These are phyloP conservation scores for Corniculantispora saksenae DNA, from an alignment of 2,329 filamentous ascomycete genomes.

Conservation along the genomic window DNA sequence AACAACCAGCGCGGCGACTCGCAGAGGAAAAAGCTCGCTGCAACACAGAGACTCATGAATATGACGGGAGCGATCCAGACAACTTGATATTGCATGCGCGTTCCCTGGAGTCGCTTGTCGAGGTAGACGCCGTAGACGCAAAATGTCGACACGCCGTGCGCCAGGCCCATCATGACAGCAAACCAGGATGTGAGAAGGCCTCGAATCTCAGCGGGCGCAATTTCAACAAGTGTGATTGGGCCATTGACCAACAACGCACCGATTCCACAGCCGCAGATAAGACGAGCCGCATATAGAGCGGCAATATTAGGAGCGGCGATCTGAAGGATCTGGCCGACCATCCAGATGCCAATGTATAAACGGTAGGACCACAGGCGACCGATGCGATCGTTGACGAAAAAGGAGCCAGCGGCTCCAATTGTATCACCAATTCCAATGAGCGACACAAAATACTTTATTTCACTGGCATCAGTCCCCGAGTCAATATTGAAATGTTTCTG, in stretches of 20 bases:
- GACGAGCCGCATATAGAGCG: slow-evolving; percentile 1
- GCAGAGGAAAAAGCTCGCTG: slow-evolving; percentile 35
- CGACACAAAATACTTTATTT: slow-evolving; percentile 39
- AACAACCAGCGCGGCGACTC: slow-evolving; percentile 42
- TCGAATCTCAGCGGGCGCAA: slow-evolving; percentile 35
- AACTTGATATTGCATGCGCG: slow-evolving; percentile 35
- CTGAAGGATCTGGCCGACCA: background rate
- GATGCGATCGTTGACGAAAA: slow-evolving; percentile 34
- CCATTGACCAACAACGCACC: slow-evolving; percentile 31
- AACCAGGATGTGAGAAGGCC: slow-evolving; percentile 37
- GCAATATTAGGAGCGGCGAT: background rate
- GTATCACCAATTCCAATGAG: slow-evolving; percentile 32
- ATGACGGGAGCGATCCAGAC: slow-evolving; percentile 29
- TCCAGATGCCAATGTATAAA: slow-evolving; percentile 1
- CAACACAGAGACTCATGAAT: slow-evolving; percentile 27
- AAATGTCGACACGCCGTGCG: slow-evolving; percentile 3
- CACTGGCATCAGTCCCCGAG: slow-evolving; percentile 21
- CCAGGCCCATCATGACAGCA: slow-evolving; percentile 31
- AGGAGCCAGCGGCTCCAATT: slow-evolving; percentile 31
- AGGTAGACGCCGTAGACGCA: slow-evolving; percentile 31
- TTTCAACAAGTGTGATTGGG: slow-evolving; percentile 35
- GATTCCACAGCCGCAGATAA: slow-evolving; percentile 12
- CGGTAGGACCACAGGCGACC: slow-evolving; percentile 15
- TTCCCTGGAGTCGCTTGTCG: slow-evolving; percentile 20
- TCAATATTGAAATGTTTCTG: slow-evolving; percentile 34